phyloP scores from a whole-genome alignment of 2,329 filamentous ascomycete species.

The Penicillium hordei region DNA sequence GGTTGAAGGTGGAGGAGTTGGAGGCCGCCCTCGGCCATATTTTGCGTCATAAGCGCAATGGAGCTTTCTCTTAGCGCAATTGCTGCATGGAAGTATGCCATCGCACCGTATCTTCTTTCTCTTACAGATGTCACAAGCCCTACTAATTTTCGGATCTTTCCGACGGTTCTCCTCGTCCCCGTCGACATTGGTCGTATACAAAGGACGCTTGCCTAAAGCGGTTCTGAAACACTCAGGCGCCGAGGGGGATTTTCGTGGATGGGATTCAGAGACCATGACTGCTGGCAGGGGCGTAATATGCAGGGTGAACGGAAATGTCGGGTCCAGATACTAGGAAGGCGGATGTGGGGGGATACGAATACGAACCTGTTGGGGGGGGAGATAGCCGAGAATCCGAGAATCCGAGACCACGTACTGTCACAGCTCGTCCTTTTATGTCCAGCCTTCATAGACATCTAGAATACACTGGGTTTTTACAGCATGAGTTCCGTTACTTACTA shows the following conservation, averaged over 20 bases:
- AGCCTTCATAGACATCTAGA: background rate
- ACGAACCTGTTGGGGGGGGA: background rate
- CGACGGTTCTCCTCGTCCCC: slow-evolving; percentile 16
- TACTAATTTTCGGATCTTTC: slow-evolving; percentile 22
- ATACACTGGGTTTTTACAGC: background rate
- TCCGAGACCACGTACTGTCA: background rate
- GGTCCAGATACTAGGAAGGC: background rate
- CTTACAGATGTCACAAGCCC: slow-evolving; percentile 22
- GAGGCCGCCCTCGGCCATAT: slow-evolving; percentile 14
- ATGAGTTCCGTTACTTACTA: background rate
- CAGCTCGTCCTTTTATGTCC: background rate
- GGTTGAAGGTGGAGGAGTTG: slow-evolving; percentile 11
- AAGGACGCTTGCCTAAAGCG: background rate
- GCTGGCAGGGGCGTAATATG: background rate
- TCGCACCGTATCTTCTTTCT: slow-evolving; percentile 57
- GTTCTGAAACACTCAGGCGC: background rate
- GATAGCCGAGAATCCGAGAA: background rate
- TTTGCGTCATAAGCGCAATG: slow-evolving; percentile 14
- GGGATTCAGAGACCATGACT: background rate
- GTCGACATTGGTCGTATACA: background rate
- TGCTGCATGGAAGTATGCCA: slow-evolving; percentile 52
- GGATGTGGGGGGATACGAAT: background rate
- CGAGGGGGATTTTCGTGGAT: background rate
- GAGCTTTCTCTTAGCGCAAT: slow-evolving; percentile 14
- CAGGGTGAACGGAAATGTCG: slow-evolving; percentile 5